Evolutionary conservation across 208 protist species (phyloP).

Genomic region (Wallacemonas sp.): DNA sequence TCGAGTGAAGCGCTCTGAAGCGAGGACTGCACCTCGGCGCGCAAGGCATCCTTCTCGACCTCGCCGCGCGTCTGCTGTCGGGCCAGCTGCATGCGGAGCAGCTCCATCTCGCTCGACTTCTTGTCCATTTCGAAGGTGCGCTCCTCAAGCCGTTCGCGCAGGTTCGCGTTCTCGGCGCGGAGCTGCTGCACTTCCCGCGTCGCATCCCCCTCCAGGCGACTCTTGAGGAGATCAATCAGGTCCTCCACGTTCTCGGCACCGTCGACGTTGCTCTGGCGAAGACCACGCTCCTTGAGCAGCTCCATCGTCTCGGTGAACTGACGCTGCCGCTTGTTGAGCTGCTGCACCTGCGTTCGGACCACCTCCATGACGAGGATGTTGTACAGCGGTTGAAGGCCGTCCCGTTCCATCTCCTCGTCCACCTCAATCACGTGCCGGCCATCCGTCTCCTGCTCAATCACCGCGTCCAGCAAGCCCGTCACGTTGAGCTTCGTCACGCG

Average conservation of each 20-base stretch:
- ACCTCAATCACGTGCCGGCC: constrained; percentile 37
- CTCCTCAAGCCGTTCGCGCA: constrained; percentile 60
- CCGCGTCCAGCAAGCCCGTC: constrained; percentile 18
- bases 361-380: constrained; percentile 76
- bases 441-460: constrained; percentile 41
- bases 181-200: constrained; percentile 48
- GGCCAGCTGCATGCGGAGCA: constrained; percentile 54
- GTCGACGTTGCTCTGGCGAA: constrained; percentile 28
- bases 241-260: constrained; percentile 34
- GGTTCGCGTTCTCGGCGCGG: constrained; percentile 39
- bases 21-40: constrained; percentile 54
- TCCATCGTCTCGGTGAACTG: constrained; percentile 63
- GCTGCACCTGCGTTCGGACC: constrained; percentile 53
- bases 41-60: constrained; percentile 66
- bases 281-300: constrained; percentile 38
- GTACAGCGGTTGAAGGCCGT: constrained; percentile 56
- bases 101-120: constrained; percentile 53
- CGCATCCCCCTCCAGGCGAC: constrained; percentile 48
- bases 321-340: constrained; percentile 66
- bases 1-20: constrained; percentile 52
- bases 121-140: constrained; percentile 58
- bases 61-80: constrained; percentile 57
- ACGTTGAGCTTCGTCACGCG: constrained; percentile 15
- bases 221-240: constrained; percentile 47
- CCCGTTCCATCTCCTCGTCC: constrained; percentile 58